Evolutionary conservation across 768 basidiomycete species (phyloP), one percentile per base, ranked within the genome.

Genomic region (Dacryopinax primogenitus): DNA sequence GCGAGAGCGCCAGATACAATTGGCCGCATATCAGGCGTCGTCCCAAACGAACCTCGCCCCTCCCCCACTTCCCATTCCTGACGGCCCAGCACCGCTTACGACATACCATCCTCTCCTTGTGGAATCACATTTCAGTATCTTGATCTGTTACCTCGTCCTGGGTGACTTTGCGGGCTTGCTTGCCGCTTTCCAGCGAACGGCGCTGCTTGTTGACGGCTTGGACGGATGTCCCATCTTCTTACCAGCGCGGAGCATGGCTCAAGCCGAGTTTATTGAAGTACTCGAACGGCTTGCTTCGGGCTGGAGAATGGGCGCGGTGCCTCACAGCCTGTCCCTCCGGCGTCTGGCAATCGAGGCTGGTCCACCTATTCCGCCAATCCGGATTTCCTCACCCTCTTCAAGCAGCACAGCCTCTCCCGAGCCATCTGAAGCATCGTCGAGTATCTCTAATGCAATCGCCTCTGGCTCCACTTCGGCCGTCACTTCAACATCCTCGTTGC

Each of bases 41-140:
- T 33, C 28, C 11, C 32, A n/a, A 11, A 62, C 35, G 23, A 3
- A 58, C 18, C 26, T 30, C 11, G 51, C 71, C 69, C 61, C 71
- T 2, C 71, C 74, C 2, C 71, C 76, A 16, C 66, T 75, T 30
- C 67, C 72, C 26, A 70, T 80, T 58, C 71, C 81, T 15, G 78
- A 83, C 39, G 69, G 78, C 1, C 83, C 85, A 0, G 74, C 83
- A n/a, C 80, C 83, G 71, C 88, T 89, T 77, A 90, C 92, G 62
- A 91, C 92, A 0, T 94, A 93, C 71, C 92, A 94, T 69, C 92
- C 92, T 15, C 81, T 94, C 63, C 82, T 93, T 62, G 86, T 92
- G 66, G 92, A 94, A 72, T 86, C 90, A 2, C 86, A 89, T 71
- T 94, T 87, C 77, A 87, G 84, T 68, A 79, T 91, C 63, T 79